These are phyloP conservation scores for Cercospora zeina DNA, from an alignment of 2,329 filamentous ascomycete genomes.

Conservation along the genomic window DNA sequence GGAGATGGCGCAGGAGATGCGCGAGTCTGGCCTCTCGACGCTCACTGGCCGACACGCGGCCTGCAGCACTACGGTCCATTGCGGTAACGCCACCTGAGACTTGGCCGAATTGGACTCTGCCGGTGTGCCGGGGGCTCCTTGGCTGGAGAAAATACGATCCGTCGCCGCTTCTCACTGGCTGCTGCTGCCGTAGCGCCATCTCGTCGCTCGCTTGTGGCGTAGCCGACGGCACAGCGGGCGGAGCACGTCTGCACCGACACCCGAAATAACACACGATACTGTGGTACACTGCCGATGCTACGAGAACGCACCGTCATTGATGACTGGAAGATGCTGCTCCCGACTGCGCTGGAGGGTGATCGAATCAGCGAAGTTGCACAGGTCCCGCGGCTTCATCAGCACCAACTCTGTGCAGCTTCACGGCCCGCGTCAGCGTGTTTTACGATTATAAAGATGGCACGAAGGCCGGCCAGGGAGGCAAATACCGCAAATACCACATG, in stretches of 20 bases:
- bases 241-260: conserved; percentile 11
- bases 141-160: conserved; percentile 5
- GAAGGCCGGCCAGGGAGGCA: background rate
- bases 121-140: conserved; percentile 2
- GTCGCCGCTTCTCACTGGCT: conserved; percentile 4
- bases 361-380: background rate
- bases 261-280: conserved; percentile 4
- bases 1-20: background rate
- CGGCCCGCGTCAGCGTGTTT: background rate
- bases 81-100: conserved; percentile 2
- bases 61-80: background rate
- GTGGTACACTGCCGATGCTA: background rate
- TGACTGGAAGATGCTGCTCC: background rate
- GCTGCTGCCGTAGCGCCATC: conserved; percentile 10
- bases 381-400: background rate
- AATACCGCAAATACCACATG: background rate
- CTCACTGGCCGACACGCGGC: conserved; percentile 11
- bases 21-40: conserved; percentile 6
- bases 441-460: background rate
- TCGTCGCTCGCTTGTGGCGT: conserved; percentile 10
- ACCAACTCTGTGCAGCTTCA: background rate
- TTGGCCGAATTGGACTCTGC: background rate
- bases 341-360: background rate
- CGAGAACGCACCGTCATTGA: too few species aligned
- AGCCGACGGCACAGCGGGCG: background rate